Evolutionary conservation across 768 basidiomycete genomes (phyloP).

Genomic region (Rhizopogon sp.): DNA sequence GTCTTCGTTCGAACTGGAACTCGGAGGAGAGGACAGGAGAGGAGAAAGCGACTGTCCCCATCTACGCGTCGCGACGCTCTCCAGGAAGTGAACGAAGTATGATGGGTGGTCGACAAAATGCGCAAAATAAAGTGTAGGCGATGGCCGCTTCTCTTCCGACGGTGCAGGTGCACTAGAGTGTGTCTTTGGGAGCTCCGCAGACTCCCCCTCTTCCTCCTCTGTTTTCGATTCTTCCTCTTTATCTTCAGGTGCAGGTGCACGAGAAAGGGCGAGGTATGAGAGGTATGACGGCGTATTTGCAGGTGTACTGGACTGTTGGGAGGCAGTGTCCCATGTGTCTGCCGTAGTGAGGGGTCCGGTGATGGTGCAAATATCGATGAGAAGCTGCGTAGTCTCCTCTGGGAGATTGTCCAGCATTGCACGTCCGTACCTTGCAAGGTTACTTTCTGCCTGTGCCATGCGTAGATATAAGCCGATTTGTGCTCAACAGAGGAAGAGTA

Average conservation of each 20-base stretch:
- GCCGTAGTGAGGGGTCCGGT: conserved; percentile 40
- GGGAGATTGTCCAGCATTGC: conserved; percentile 80
- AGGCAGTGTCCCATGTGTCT: conserved; percentile 35
- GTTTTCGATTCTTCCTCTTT: conserved; percentile 13
- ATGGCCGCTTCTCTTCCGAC: conserved; percentile 47
- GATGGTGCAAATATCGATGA: conserved; percentile 89
- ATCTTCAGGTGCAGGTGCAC: conserved; percentile 32
- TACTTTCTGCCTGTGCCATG: conserved; percentile 68
- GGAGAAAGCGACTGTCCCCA: conserved; percentile 74
- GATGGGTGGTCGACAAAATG: conserved; percentile 89
- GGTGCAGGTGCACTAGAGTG: conserved; percentile 22
- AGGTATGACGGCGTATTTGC: conserved; percentile 58
- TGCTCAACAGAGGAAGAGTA: neutral
- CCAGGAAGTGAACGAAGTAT: conserved; percentile 83
- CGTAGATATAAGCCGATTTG: neutral
- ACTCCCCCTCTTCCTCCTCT: conserved; percentile 12
- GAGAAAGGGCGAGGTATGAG: conserved; percentile 73
- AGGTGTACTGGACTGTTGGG: conserved; percentile 16
- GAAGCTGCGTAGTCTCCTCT: conserved; percentile 81
- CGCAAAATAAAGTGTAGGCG: conserved; percentile 84
- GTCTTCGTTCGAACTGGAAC: conserved; percentile 26
- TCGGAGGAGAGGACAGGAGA: neutral
- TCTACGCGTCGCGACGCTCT: conserved; percentile 72
- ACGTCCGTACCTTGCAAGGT: conserved; percentile 83
- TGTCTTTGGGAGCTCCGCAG: conserved; percentile 8